Conservation (phyloP, 805 yeast genomes). For the Sugiyamaella boreocaroliniensis region DNA sequence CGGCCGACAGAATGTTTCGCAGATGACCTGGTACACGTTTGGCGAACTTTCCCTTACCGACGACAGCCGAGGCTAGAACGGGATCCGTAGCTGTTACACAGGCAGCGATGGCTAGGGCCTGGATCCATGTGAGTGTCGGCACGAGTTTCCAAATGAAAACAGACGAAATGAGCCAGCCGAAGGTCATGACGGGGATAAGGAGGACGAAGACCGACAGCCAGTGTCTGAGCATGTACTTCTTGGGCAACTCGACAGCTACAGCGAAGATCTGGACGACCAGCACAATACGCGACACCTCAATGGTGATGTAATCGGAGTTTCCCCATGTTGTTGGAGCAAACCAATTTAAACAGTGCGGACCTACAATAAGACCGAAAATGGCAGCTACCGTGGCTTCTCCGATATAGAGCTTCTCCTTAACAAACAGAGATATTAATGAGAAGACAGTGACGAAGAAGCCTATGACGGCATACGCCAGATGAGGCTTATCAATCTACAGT, state of each 20-base stretch:
- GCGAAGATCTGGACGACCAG: constrained; percentile 86
- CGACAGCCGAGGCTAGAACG: constrained; percentile 89
- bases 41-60: constrained; percentile 89
- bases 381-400: constrained; percentile 92
- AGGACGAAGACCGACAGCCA: constrained; percentile 70
- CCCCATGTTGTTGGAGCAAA: constrained; percentile 83
- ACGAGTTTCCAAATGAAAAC: constrained; percentile 71
- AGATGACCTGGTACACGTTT: constrained; percentile 89
- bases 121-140: constrained; percentile 64
- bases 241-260: constrained; percentile 88
- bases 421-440: constrained; percentile 71
- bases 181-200: constrained; percentile 81
- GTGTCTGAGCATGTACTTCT: constrained; percentile 79
- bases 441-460: constrained; percentile 78
- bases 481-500: constrained; percentile 51
- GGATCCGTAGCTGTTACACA: constrained; percentile 96
- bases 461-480: constrained; percentile 79
- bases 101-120: constrained; percentile 69
- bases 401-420: constrained; percentile 75
- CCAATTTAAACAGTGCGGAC: constrained; percentile 83
- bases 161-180: constrained; percentile 82
- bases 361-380: constrained; percentile 76
- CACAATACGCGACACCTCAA: constrained; percentile 77
- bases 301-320: constrained; percentile 69
- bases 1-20: constrained; percentile 75